A percentile compares a stretch with the other conserved stretches of the same genome.
phyloP scores from a whole-genome alignment of 202 grass and related monocot species.

The Saccharum hybrid region DNA sequence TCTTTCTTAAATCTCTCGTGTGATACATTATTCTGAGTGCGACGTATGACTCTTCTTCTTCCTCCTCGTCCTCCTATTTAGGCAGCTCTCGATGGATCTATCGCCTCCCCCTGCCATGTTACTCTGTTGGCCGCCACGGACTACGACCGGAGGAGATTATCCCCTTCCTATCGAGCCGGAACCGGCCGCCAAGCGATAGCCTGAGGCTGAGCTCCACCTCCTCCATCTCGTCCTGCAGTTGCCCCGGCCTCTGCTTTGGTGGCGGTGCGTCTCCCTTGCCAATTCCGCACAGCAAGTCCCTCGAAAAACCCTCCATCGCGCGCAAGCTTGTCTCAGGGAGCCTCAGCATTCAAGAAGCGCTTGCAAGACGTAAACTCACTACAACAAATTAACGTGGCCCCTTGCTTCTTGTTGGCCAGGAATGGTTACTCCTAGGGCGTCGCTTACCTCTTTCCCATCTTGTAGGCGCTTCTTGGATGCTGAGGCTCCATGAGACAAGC shows the following conservation, averaged over 20 bases:
- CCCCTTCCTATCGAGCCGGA: constrained; percentile 46
- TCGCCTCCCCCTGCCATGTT: neutral
- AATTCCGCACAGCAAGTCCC: constrained; percentile 39
- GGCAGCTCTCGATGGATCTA: neutral
- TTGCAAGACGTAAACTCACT: neutral
- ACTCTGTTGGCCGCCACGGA: constrained; percentile 43
- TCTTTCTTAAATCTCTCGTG: no score
- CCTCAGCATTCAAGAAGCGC: constrained; percentile 26
- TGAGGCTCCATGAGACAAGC: no score
- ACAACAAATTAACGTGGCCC: no score
- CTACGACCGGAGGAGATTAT: constrained; percentile 52
- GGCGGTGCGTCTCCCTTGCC: neutral
- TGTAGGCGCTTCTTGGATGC: no score
- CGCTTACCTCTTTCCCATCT: no score
- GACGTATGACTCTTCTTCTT: neutral
- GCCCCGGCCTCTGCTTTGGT: neutral
- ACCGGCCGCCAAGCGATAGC: constrained; percentile 62
- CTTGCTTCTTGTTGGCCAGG: no score
- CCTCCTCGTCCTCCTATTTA: neutral
- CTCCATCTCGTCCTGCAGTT: constrained; percentile 19
- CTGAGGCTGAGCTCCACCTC: constrained; percentile 67
- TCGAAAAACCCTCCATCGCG: constrained; percentile 42
- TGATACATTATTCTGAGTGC: neutral
- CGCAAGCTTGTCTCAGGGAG: neutral
- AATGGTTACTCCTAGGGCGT: no score